A percentile compares a stretch with the other conserved stretches of the same genome.
Conservation (phyloP, 75 land plant species). For the Pinus tabuliformis region DNA sequence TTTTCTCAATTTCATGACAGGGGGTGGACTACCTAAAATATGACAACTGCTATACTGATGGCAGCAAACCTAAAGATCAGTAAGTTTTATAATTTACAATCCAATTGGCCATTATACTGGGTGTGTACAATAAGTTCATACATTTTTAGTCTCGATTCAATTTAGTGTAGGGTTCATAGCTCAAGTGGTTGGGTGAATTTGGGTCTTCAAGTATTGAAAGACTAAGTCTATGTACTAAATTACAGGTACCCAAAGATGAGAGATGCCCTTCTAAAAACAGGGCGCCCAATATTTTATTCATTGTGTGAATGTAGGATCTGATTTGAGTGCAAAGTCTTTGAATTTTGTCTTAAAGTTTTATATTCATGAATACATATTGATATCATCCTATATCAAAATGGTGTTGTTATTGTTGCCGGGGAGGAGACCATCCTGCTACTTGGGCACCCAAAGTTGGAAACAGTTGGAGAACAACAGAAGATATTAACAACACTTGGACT, state of each 20-base stretch:
- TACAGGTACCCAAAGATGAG: slow-evolving; percentile 78
- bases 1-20: slow-evolving; percentile 17
- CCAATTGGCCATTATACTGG: too few species aligned
- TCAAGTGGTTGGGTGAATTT: too few species aligned
- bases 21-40: slow-evolving; percentile 94
- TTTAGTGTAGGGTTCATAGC: too few species aligned
- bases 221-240: too few species aligned
- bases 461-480: slow-evolving; percentile 79
- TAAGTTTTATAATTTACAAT: background rate
- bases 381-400: too few species aligned
- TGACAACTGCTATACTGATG: slow-evolving; percentile 73
- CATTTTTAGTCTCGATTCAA: too few species aligned
- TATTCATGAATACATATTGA: too few species aligned
- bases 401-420: slow-evolving; percentile 23
- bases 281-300: slow-evolving; percentile 77
- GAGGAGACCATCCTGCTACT: slow-evolving; percentile 65
- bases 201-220: too few species aligned
- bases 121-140: too few species aligned
- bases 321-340: too few species aligned
- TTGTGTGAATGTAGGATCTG: slow-evolving; percentile 77
- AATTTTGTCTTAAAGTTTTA: too few species aligned
- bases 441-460: slow-evolving; percentile 64
- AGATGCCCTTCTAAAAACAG: slow-evolving; percentile 63
- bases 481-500: slow-evolving; percentile 59
- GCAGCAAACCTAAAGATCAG: slow-evolving; percentile 46